Evolutionary conservation across 2,329 filamentous ascomycete species (phyloP), one percentile per base, ranked within the genome.

Genomic region (Sarocladium brachiariae): DNA sequence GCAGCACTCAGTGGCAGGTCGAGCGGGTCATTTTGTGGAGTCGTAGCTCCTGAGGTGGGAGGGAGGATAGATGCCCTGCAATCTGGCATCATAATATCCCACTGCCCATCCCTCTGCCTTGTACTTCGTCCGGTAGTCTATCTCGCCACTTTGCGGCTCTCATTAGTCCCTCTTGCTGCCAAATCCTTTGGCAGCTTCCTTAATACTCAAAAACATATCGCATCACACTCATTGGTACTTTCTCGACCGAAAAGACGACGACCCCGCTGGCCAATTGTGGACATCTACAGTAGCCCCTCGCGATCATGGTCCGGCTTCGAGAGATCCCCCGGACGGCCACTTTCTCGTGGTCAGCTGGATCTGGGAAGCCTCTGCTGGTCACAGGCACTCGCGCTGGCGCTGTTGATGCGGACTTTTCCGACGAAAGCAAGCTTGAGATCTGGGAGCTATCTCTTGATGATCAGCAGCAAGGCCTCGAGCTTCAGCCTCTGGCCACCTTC

Each of bases 241-340:
- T 16, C 14, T 19, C 43, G 24, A 30, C 13, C 25, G 25, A 23
- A 47, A 31, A 47, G 4, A 6, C 43, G 10, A 33, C 16, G 5
- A 47, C 43, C 43, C 43, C 43, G 43, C 33, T 37, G 30, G 18
- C 30, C 21, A 34, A 14, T n/a, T 37, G 30, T 35, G 46, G 46
- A 49, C 46, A 18, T 23, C 46, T 6, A 49, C 31, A 19, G 46
- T 49, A 49, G 33, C 46, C 46, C 46, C 46, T 49, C 46, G 46
- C 46, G 18, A 49, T 14, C 69, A 99, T 99, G 93, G 92, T 96
- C 71, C 88, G 90, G 74, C 78, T 97, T 70, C 84, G 92, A 77
- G 91, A 97, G 76, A 95, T 99, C 65, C 88, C 90, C 68, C 84
- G 93, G 72, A 99, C 93, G 63, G 93, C 92, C 69, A 87, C 92